These are phyloP conservation scores for Candida sp. DNA, from an alignment of 1,139 yeast species.

Conservation along the genomic window DNA sequence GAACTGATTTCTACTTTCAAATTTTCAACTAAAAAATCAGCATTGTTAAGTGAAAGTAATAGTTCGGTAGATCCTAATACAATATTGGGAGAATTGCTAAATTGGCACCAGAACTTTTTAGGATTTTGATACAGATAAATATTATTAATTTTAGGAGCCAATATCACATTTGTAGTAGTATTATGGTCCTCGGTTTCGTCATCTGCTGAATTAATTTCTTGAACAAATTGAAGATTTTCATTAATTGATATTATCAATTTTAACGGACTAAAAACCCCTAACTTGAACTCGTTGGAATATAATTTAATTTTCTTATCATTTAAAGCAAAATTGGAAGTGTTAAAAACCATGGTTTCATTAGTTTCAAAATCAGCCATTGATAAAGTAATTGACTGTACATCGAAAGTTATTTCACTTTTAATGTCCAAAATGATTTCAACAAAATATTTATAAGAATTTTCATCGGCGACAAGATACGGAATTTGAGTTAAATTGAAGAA, in stretches of 20 bases:
- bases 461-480: conserved; percentile 24
- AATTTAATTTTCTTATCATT: conserved; percentile 15
- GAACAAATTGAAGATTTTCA: conserved; percentile 15
- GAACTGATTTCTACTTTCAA: conserved; percentile 13
- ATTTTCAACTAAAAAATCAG: conserved; percentile 11
- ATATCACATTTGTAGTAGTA: background rate
- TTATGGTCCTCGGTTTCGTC: conserved; percentile 5
- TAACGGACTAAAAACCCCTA: conserved; percentile 23
- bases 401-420: conserved; percentile 22
- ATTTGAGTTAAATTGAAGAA: conserved; percentile 25
- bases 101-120: conserved; percentile 1
- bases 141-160: background rate
- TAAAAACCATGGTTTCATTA: conserved; percentile 3
- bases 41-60: conserved; percentile 18
- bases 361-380: conserved; percentile 14
- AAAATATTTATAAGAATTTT: conserved; percentile 18
- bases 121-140: conserved; percentile 1
- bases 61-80: conserved; percentile 20
- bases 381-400: conserved; percentile 17
- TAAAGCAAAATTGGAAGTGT: conserved; percentile 8
- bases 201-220: conserved; percentile 7
- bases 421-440: conserved; percentile 22
- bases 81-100: conserved; percentile 6
- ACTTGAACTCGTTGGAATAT: conserved; percentile 17
- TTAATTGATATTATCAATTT: conserved; percentile 17